Evolutionary conservation across 2,329 filamentous ascomycete species (phyloP).

Genomic region (Thielaviopsis populi): DNA sequence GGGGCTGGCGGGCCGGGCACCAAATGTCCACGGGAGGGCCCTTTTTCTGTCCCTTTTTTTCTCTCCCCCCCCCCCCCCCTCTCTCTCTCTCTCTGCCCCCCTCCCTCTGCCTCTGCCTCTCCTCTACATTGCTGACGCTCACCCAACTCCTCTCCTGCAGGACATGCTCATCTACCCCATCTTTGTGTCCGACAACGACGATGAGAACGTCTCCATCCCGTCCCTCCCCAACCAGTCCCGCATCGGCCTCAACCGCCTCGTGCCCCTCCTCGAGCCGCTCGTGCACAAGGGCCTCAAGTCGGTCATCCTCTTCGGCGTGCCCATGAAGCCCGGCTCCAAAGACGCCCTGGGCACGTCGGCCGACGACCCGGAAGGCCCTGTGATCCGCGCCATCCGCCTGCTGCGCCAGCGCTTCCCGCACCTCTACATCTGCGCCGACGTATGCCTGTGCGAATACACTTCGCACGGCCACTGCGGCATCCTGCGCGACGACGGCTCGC

Average conservation of each 20-base stretch:
- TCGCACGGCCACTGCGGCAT: conserved; percentile 97
- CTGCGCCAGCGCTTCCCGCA: conserved; percentile 75
- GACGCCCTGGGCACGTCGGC: conserved; percentile 83
- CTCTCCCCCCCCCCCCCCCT: too few relatives aligned
- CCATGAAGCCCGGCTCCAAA: conserved; percentile 64
- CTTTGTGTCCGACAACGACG: conserved; percentile 86
- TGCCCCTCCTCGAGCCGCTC: conserved; percentile 72
- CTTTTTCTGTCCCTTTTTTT: too few relatives aligned
- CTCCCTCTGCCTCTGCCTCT: too few relatives aligned
- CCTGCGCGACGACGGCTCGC: conserved; percentile 73
- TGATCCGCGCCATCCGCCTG: conserved; percentile 73
- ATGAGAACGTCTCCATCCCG: conserved; percentile 80
- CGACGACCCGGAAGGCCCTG: conserved; percentile 83
- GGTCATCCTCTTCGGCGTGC: conserved; percentile 92
- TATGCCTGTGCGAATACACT: conserved; percentile 97
- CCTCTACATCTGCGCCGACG: conserved; percentile 81
- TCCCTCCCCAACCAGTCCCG: conserved; percentile 84
- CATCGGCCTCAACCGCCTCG: conserved; percentile 70
- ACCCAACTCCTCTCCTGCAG: too few relatives aligned
- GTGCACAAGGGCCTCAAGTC: conserved; percentile 80
- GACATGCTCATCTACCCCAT: conserved; percentile 98
- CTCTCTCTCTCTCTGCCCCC: too few relatives aligned
- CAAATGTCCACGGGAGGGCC: too few relatives aligned
- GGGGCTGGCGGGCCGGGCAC: too few relatives aligned
- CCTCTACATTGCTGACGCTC: too few relatives aligned